phyloP scores from a whole-genome alignment of 306 rosid genomes.

The Astragalus membranaceus region DNA sequence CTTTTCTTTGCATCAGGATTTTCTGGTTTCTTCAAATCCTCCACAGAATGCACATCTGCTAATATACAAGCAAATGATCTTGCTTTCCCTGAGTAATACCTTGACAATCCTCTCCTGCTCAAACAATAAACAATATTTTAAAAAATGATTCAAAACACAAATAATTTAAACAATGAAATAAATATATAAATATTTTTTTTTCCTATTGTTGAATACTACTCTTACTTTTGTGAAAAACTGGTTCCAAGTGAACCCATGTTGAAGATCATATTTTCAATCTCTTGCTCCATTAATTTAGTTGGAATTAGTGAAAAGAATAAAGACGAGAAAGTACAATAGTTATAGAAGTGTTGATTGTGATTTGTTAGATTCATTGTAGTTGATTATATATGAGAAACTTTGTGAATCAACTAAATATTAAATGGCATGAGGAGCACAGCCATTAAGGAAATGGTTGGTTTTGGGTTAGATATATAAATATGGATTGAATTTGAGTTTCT shows the following conservation, averaged over 20 bases:
- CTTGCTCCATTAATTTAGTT: constrained; percentile 41
- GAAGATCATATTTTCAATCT: constrained; percentile 38
- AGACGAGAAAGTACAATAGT: neutral
- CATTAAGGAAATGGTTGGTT: constrained; percentile 21
- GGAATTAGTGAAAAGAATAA: neutral
- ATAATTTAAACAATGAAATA: neutral
- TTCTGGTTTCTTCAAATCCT: constrained; percentile 71
- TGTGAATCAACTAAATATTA: constrained; percentile 4
- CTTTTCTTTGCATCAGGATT: constrained; percentile 53
- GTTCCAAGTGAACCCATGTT: constrained; percentile 65
- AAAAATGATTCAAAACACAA: neutral
- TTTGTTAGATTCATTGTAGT: neutral
- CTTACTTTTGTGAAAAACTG: constrained; percentile 63
- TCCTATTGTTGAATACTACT: neutral
- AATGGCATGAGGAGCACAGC: constrained; percentile 19
- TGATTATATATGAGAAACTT: neutral
- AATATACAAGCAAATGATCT: constrained; percentile 71
- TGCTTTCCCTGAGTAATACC: constrained; percentile 78
- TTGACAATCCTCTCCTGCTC: constrained; percentile 55
- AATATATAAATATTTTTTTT: neutral
- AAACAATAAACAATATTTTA: neutral
- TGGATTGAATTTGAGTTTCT: constrained; percentile 33
- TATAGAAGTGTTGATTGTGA: neutral
- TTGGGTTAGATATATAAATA: constrained; percentile 37
- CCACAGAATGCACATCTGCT: constrained; percentile 51